Base-by-base conservation (phyloP, 352 stramenopile genomes). In the Globisporangium emineosum region DNA sequence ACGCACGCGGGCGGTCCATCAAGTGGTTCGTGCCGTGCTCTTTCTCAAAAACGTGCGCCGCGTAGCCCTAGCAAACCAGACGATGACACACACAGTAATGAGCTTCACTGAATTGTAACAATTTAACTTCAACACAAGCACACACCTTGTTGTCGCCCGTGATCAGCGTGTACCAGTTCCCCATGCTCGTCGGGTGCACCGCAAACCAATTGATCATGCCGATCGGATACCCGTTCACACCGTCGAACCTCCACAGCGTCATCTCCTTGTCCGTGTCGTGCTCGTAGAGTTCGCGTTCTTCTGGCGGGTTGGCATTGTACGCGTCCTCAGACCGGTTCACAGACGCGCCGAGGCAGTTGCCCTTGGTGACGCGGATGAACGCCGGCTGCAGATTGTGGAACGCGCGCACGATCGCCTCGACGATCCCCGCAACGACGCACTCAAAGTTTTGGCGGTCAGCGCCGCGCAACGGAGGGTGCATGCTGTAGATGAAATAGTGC, bases 201-300 rank as follows among this genome's bases (percentile, higher is more conserved):
- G 91, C 86, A 69, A 98, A 98, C 86, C 92, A 98, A 67, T 97
- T 98, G 68, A 98, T 85, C 76, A 97, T 91, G 49, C 89, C 91
- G 59, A 97, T 91, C 1, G 83, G 81, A 43, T 75, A 94, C 4
- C 81, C 89, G 33, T 96, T 85, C 43, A 86, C 66, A 19, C 83
- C 84, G n/a, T 94, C 83, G 21, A 98, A 78, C 3, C 86, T 75
- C 75, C 96, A 93, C 2, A 98, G 70, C 19, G 88, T 89, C 90
- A 98, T 97, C 52, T 92, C 87, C 64, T 97, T 97, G 76, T 98
- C 93, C 21, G 89, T 97, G 60, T 98, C 81, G 60, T 89, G 66
- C 50, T 81, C 70, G 68, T 93, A 98, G 29, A 73, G 66, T 13
- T 70, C 75, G 10, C 92, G 81, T 66, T 98, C 93, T 1, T 80